A percentile compares a stretch with the other conserved stretches of the same genome.
Conservation (phyloP, 2,329 filamentous ascomycete species). For the Shiraia sp. region DNA sequence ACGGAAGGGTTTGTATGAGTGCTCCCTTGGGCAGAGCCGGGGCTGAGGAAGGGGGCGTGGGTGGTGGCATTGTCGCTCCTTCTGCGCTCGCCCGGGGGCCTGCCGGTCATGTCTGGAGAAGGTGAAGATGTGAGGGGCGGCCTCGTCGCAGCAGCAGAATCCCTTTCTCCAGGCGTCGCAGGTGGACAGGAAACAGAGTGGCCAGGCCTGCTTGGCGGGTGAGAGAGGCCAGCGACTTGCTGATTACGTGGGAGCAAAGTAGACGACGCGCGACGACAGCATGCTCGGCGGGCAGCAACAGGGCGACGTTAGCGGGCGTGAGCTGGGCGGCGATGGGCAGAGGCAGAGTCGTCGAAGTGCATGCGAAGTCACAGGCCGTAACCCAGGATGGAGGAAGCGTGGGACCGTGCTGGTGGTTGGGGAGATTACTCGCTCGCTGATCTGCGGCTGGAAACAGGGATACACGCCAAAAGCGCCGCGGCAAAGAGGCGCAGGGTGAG, state of each 20-base stretch:
- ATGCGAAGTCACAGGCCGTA: neutral
- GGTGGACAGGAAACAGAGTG: constrained; percentile 11
- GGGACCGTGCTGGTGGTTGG: constrained; percentile 2
- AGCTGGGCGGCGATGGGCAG: constrained; percentile 1
- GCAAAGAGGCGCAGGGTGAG: constrained; percentile 1
- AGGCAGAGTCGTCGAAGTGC: neutral
- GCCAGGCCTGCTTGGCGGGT: constrained; percentile 21
- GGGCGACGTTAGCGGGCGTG: neutral
- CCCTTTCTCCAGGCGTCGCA: constrained; percentile 18
- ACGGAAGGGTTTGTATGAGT: constrained; percentile 12
- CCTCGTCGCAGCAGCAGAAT: constrained; percentile 23
- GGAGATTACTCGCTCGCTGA: constrained; percentile 17
- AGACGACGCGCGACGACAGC: constrained; percentile 26
- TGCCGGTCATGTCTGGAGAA: constrained; percentile 38
- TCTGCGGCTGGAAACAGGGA: constrained; percentile 20
- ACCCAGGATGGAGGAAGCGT: neutral
- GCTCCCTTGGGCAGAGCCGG: constrained; percentile 16
- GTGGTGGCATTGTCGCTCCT: constrained; percentile 28
- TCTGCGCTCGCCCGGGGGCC: constrained; percentile 34
- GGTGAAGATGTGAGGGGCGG: constrained; percentile 18
- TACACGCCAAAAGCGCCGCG: neutral
- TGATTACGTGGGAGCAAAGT: constrained; percentile 33
- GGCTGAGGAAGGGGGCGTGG: constrained; percentile 20
- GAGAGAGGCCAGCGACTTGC: constrained; percentile 16
- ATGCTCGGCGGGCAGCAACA: constrained; percentile 16